phyloP scores from a whole-genome alignment of 306 rosid genomes.

The Rosa lucieae region DNA sequence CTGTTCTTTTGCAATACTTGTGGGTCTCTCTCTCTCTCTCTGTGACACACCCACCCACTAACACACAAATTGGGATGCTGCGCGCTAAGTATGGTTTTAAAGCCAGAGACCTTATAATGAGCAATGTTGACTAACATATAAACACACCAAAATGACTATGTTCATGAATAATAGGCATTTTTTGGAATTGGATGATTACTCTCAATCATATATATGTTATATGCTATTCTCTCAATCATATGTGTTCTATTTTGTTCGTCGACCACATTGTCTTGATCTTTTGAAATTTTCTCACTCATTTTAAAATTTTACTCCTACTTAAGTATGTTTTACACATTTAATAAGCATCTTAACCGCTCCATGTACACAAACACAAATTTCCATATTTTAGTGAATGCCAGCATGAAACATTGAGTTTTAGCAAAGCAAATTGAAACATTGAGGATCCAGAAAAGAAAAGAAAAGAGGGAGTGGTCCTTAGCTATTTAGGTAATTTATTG shows the following conservation, averaged over 20 bases:
- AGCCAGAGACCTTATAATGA: conserved; percentile 37
- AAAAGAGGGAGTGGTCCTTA: conserved; percentile 5
- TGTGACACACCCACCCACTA: conserved; percentile 38
- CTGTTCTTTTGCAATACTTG: conserved; percentile 37
- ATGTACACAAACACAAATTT: background rate
- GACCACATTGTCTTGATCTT: background rate
- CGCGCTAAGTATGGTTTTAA: conserved; percentile 24
- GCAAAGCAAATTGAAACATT: background rate
- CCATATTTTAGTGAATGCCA: background rate
- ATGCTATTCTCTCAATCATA: conserved; percentile 17
- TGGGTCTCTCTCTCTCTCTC: conserved; percentile 28
- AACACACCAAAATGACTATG: conserved; percentile 44
- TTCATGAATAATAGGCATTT: conserved; percentile 6
- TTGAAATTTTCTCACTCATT: background rate
- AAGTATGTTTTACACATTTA: background rate
- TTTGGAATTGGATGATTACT: background rate
- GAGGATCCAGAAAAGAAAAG: background rate
- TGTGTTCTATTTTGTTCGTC: background rate
- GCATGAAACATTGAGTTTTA: background rate
- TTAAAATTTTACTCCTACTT: too few species aligned
- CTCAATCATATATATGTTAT: conserved; percentile 20
- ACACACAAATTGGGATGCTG: conserved; percentile 18
- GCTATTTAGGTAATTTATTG: conserved; percentile 9
- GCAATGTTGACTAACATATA: conserved; percentile 39
- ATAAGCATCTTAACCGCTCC: background rate